These are phyloP conservation scores for Castanospermum australe DNA, from an alignment of 306 rosid species.

Conservation along the genomic window DNA sequence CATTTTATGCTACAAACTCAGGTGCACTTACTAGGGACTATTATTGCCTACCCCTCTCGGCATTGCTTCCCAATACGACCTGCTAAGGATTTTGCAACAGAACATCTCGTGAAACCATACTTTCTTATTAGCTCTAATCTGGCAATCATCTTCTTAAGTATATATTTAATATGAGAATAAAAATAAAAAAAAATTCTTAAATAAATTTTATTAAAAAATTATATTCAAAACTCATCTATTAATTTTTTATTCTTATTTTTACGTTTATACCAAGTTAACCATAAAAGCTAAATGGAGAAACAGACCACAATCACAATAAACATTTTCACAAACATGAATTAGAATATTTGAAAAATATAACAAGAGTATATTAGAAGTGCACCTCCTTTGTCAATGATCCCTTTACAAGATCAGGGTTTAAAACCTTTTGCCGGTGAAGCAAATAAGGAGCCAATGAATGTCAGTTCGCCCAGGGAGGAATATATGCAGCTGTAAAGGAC, in stretches of 20 bases:
- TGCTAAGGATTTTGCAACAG: slow-evolving; percentile 35
- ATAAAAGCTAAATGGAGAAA: not conserved
- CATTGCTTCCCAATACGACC: slow-evolving; percentile 58
- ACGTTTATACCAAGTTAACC: too few relatives aligned
- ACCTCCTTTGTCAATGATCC: slow-evolving; percentile 51
- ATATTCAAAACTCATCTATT: too few relatives aligned
- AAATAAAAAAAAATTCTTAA: too few relatives aligned
- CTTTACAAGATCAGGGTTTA: slow-evolving; percentile 44
- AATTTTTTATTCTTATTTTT: too few relatives aligned
- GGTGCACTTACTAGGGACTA: not conserved
- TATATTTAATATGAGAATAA: too few relatives aligned
- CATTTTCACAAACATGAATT: not conserved
- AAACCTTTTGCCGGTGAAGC: slow-evolving; percentile 51
- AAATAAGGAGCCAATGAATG: slow-evolving; percentile 44
- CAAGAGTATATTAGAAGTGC: not conserved
- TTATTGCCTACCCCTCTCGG: slow-evolving; percentile 37
- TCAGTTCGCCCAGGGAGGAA: slow-evolving; percentile 35
- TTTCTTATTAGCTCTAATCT: slow-evolving; percentile 29
- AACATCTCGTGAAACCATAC: slow-evolving; percentile 39
- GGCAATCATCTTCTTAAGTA: slow-evolving; percentile 46
- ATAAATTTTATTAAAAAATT: too few relatives aligned
- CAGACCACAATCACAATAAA: not conserved
- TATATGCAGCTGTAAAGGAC: slow-evolving; percentile 20
- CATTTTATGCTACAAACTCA: not conserved
- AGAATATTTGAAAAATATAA: not conserved